A percentile compares a stretch with the other conserved stretches of the same genome.
phyloP scores from a whole-genome alignment of 345 rosid genomes.

The Lepidium sativum region DNA sequence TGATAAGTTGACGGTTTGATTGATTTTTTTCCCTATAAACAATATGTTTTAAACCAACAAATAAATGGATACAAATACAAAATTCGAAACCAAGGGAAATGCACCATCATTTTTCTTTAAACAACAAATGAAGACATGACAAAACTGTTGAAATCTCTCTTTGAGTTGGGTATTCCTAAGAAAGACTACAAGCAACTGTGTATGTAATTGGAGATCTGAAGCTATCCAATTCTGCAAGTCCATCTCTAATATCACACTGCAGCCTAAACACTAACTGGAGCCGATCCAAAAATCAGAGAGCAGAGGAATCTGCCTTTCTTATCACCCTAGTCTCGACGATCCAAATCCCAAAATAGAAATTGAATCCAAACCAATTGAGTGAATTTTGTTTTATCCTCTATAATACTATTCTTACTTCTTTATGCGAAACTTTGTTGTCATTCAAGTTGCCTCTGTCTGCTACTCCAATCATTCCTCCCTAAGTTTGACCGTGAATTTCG shows the following conservation, averaged over 20 bases:
- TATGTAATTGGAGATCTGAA: not conserved
- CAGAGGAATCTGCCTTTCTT: not conserved
- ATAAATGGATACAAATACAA: not conserved
- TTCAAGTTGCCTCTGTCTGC: slow-evolving; percentile 17
- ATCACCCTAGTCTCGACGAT: not conserved
- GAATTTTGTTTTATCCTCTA: not conserved
- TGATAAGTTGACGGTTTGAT: too few species aligned
- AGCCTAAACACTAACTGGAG: not conserved
- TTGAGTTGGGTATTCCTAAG: slow-evolving; percentile 3
- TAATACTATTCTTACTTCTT: slow-evolving; percentile 6
- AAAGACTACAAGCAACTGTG: slow-evolving; percentile 18
- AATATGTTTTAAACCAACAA: not conserved
- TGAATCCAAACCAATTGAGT: not conserved
- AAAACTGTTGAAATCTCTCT: slow-evolving; percentile 10
- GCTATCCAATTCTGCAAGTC: slow-evolving; percentile 1
- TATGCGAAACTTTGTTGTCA: not conserved
- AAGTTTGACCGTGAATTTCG: slow-evolving; percentile 20
- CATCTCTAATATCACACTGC: not conserved
- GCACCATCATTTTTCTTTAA: not conserved
- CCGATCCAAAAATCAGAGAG: not conserved
- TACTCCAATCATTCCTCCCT: slow-evolving; percentile 26
- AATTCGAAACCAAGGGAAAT: not conserved
- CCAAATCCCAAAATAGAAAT: not conserved
- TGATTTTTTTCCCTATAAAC: too few species aligned
- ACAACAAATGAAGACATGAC: slow-evolving; percentile 5